A percentile compares a stretch with the other conserved stretches of the same genome.
Conservation (phyloP, 2,329 filamentous ascomycete genomes). For the Botryotinia globosa region DNA sequence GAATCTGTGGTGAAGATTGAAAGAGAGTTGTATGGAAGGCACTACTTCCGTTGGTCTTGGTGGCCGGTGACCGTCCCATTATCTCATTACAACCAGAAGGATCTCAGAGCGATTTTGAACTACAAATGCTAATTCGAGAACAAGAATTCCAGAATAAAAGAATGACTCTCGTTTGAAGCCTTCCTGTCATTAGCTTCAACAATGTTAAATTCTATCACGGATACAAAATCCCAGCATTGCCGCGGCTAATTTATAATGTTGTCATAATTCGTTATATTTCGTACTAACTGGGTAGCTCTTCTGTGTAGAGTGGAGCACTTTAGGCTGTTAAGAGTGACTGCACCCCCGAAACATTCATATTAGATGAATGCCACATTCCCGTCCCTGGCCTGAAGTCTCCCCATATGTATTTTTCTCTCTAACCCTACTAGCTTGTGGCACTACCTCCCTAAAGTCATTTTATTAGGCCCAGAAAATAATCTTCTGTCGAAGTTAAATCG, state of each 20-base stretch:
- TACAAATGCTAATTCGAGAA: background rate
- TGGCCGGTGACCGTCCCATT: background rate
- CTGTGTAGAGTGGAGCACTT: background rate
- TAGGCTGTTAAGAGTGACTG: background rate
- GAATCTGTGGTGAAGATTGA: too few species aligned
- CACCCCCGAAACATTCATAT: background rate
- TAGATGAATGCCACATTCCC: background rate
- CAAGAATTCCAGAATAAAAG: background rate
- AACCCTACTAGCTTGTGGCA: background rate
- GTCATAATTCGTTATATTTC: background rate
- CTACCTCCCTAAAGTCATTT: background rate
- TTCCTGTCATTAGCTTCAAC: background rate
- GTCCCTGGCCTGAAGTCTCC: too few species aligned
- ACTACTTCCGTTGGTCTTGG: too few species aligned
- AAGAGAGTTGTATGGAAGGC: too few species aligned
- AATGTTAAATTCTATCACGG: background rate
- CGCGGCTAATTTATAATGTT: background rate
- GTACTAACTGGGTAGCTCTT: background rate
- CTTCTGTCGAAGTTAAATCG: background rate
- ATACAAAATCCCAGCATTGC: background rate
- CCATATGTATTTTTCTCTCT: background rate
- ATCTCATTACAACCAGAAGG: background rate
- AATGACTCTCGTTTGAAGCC: background rate
- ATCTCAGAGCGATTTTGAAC: accelerated
- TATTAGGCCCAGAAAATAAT: background rate